Conservation (phyloP, 2,329 filamentous ascomycete species). For the Sarocladium oryzae region DNA sequence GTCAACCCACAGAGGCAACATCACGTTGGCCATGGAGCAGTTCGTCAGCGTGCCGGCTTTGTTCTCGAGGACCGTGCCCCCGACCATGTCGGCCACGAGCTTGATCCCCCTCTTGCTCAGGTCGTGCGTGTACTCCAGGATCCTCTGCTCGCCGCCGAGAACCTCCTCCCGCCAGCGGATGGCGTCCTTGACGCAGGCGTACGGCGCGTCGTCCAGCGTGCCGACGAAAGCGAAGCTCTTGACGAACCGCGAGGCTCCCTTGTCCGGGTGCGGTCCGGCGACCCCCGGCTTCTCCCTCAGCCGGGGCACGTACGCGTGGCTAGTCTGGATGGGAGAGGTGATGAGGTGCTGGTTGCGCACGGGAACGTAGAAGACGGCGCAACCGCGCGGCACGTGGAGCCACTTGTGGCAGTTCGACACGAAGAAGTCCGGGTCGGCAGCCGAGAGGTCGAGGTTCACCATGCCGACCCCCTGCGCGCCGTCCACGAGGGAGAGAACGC, state of each 20-base stretch:
- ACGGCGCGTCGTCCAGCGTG: conserved; percentile 67
- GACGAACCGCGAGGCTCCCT: conserved; percentile 56
- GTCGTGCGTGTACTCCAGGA: conserved; percentile 55
- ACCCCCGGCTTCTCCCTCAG: too few species aligned
- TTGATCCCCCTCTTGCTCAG: conserved; percentile 60
- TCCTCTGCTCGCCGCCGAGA: conserved; percentile 67
- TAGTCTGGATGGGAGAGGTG: conserved; percentile 69
- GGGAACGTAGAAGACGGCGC: conserved; percentile 76
- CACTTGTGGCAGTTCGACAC: conserved; percentile 87
- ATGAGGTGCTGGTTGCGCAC: conserved; percentile 69
- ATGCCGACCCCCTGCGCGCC: conserved; percentile 82
- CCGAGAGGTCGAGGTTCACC: conserved; percentile 60
- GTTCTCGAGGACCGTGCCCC: conserved; percentile 69
- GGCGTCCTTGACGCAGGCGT: conserved; percentile 64
- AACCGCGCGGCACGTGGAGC: conserved; percentile 74
- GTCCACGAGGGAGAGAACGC: conserved; percentile 70
- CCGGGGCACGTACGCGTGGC: conserved; percentile 70
- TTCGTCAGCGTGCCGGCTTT: conserved; percentile 50
- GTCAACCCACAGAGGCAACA: conserved; percentile 53
- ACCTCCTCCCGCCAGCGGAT: conserved; percentile 62
- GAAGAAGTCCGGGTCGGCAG: conserved; percentile 76
- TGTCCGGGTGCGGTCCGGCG: conserved; percentile 35
- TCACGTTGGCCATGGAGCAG: conserved; percentile 68
- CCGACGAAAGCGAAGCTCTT: conserved; percentile 70
- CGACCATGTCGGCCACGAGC: conserved; percentile 53